Conservation (phyloP, 2,329 filamentous ascomycete species). For the Apiospora koreana region DNA sequence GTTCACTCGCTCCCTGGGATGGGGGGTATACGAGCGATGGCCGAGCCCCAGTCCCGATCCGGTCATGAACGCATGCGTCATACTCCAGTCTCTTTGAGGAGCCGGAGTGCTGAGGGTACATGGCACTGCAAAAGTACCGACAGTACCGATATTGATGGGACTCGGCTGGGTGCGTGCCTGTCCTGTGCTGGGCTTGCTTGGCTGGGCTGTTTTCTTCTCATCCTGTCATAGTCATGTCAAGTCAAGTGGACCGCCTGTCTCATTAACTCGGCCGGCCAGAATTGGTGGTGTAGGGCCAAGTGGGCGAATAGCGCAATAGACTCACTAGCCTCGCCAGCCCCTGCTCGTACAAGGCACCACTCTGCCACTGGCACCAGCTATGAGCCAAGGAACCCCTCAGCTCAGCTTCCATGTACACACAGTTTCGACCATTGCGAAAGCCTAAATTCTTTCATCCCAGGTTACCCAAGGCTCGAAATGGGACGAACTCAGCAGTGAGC, state of each 20-base stretch:
- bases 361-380: no score
- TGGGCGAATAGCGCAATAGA: slow-evolving; percentile 12
- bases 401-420: background rate
- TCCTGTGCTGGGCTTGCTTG: no score
- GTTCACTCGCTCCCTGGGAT: background rate
- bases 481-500: slow-evolving; percentile 1
- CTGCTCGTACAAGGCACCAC: background rate
- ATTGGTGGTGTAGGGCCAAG: slow-evolving; percentile 16
- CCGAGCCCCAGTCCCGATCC: slow-evolving; percentile 12
- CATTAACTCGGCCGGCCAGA: slow-evolving; percentile 22
- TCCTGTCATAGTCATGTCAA: slow-evolving; percentile 21
- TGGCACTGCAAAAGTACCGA: background rate
- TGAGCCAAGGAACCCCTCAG: background rate
- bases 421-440: background rate
- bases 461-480: background rate
- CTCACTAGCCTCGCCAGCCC: background rate
- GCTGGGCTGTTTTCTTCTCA: slow-evolving; percentile 15
- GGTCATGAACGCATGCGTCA: slow-evolving; percentile 27
- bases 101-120: slow-evolving; percentile 8
- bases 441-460: background rate
- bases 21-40: slow-evolving; percentile 14
- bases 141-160: slow-evolving; percentile 14
- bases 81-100: slow-evolving; percentile 21
- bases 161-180: slow-evolving; percentile 1
- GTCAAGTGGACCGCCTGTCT: slow-evolving; percentile 19